Conservation (phyloP, 2,329 filamentous ascomycete species). For the Neofusicoccum kwambonambiense region DNA sequence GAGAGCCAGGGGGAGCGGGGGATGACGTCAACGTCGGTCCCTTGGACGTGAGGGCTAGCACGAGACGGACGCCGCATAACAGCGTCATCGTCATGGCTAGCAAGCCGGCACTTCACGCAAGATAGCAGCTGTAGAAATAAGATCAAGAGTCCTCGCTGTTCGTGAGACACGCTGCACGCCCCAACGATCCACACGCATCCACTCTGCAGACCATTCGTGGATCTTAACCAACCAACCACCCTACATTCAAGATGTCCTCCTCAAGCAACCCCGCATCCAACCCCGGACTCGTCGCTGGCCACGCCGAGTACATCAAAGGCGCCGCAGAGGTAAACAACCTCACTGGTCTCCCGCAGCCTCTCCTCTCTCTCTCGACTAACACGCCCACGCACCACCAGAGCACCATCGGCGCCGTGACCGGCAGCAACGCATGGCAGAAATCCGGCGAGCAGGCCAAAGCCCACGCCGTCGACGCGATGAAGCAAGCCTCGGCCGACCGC, state of each 20-base stretch:
- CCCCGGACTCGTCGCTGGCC: constrained; percentile 58
- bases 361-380: background rate
- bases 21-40: constrained; percentile 7
- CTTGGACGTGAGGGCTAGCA: too few species aligned
- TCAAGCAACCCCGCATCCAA: background rate
- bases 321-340: constrained; percentile 56
- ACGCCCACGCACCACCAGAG: constrained; percentile 40
- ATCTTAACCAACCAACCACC: too few species aligned
- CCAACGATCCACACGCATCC: background rate
- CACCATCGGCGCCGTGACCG: constrained; percentile 61
- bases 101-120: too few species aligned
- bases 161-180: background rate
- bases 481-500: constrained; percentile 57
- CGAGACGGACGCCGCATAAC: background rate
- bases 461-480: constrained; percentile 62
- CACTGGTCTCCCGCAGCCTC: background rate
- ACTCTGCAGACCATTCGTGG: background rate
- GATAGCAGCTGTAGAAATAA: too few species aligned
- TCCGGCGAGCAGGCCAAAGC: constrained; percentile 65
- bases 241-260: background rate
- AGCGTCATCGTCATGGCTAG: background rate
- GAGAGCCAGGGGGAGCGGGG: background rate
- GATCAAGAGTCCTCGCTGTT: too few species aligned
- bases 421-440: constrained; percentile 61
- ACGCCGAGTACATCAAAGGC: constrained; percentile 69